Evolutionary conservation across 129 eudicot genomes (phyloP).

Genomic region (Flaveria bidentis): DNA sequence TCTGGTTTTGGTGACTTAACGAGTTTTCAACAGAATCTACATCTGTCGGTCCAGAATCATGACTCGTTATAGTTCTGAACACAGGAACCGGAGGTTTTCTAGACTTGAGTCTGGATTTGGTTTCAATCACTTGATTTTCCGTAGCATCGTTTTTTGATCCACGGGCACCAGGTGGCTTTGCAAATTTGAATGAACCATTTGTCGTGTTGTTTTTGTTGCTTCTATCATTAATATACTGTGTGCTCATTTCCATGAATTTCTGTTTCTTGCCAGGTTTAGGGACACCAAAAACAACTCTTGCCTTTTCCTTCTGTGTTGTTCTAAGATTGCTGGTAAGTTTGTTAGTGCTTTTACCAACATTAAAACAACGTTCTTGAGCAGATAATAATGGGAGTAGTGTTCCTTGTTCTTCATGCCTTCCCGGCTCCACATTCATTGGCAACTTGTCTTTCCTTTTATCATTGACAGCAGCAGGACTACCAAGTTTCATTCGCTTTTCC

Average conservation of each 20-base stretch:
- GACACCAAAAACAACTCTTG: slow-evolving; percentile 86
- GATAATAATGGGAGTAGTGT: slow-evolving; percentile 38
- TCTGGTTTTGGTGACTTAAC: slow-evolving; percentile 29
- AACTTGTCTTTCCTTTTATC: slow-evolving; percentile 40
- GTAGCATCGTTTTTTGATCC: slow-evolving; percentile 48
- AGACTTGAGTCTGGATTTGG: slow-evolving; percentile 46
- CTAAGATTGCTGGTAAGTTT: slow-evolving; percentile 43
- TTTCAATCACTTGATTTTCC: slow-evolving; percentile 61
- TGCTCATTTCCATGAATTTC: slow-evolving; percentile 92
- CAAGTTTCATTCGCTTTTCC: slow-evolving; percentile 66
- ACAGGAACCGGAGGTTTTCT: slow-evolving; percentile 54
- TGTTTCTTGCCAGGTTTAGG: slow-evolving; percentile 95
- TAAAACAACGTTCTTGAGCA: slow-evolving; percentile 42
- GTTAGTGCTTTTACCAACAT: slow-evolving; percentile 54
- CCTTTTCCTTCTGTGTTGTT: slow-evolving; percentile 68
- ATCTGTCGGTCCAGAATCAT: background rate
- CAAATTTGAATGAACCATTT: slow-evolving; percentile 49
- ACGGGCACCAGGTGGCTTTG: slow-evolving; percentile 42
- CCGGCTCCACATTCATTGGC: slow-evolving; percentile 35
- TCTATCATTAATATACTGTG: slow-evolving; percentile 58
- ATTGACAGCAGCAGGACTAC: slow-evolving; percentile 35
- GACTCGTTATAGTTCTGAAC: slow-evolving; percentile 46
- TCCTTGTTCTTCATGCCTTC: slow-evolving; percentile 50
- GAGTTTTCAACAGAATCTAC: slow-evolving; percentile 9
- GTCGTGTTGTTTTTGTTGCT: slow-evolving; percentile 43